Evolutionary conservation across 129 eudicot species (phyloP).

Genomic region (Flaveria robusta): DNA sequence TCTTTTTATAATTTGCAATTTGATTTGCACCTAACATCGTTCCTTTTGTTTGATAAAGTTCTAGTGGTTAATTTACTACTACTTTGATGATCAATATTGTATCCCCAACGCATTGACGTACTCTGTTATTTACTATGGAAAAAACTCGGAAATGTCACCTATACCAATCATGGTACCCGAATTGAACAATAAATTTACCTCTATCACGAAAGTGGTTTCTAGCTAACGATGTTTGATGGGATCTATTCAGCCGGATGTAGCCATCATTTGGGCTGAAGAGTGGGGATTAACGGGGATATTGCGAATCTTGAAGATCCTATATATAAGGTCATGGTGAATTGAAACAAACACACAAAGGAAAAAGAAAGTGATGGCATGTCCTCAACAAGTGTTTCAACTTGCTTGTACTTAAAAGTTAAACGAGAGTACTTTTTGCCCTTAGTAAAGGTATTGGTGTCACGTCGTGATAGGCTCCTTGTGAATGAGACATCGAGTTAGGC

Average conservation of each 20-base stretch:
- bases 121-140: background rate
- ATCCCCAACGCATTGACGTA: background rate
- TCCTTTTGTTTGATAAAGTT: too few relatives aligned
- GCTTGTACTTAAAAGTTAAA: slow-evolving; percentile 31
- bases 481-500: background rate
- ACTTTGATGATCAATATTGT: too few relatives aligned
- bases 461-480: background rate
- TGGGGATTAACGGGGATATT: slow-evolving; percentile 3
- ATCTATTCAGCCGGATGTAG: background rate
- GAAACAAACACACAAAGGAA: slow-evolving; percentile 19
- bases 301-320: slow-evolving; percentile 37
- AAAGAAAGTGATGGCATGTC: slow-evolving; percentile 9
- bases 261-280: background rate
- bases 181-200: background rate
- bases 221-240: background rate
- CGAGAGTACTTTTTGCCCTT: slow-evolving; percentile 14
- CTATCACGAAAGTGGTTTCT: slow-evolving; percentile 8
- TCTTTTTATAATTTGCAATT: too few relatives aligned
- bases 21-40: too few relatives aligned
- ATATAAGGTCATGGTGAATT: slow-evolving; percentile 10
- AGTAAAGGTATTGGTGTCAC: background rate
- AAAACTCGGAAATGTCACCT: background rate
- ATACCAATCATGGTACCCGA: background rate
- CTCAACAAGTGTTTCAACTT: slow-evolving; percentile 20
- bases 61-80: too few relatives aligned